phyloP scores from a whole-genome alignment of 257 asterid species.

The Solanum commersonii region DNA sequence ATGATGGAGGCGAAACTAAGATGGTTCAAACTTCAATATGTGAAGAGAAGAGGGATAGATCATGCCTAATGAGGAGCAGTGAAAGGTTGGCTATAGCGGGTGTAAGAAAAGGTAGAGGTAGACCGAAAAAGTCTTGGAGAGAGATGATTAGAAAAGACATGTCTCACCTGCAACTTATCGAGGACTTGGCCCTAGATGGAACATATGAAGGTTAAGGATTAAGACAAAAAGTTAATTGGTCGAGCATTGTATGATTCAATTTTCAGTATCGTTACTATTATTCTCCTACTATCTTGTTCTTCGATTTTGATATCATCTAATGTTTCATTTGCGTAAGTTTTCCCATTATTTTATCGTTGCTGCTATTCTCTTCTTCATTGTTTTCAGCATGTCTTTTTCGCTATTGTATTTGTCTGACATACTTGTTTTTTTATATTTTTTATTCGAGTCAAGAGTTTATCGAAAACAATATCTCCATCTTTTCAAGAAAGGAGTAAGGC shows the following conservation, averaged over 20 bases:
- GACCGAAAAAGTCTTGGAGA: background rate
- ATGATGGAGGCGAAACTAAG: background rate
- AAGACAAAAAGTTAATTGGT: background rate
- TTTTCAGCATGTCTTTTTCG: background rate
- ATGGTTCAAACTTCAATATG: background rate
- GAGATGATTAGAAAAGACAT: background rate
- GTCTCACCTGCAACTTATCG: background rate
- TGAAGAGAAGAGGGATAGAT: background rate
- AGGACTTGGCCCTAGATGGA: background rate
- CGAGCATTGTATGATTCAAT: background rate
- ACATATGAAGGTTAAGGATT: background rate
- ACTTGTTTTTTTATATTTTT: background rate
- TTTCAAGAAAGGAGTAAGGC: background rate
- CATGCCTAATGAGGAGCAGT: background rate
- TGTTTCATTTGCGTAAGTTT: background rate
- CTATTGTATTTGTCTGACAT: background rate
- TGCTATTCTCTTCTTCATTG: background rate
- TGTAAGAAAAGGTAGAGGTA: background rate
- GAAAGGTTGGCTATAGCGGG: background rate
- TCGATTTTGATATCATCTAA: background rate
- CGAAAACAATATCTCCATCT: too few relatives aligned
- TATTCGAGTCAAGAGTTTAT: background rate
- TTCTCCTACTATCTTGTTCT: background rate
- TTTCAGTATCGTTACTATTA: background rate
- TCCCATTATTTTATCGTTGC: background rate